phyloP scores from a whole-genome alignment of 2,329 filamentous ascomycete genomes.

The Beauveria medogensis region DNA sequence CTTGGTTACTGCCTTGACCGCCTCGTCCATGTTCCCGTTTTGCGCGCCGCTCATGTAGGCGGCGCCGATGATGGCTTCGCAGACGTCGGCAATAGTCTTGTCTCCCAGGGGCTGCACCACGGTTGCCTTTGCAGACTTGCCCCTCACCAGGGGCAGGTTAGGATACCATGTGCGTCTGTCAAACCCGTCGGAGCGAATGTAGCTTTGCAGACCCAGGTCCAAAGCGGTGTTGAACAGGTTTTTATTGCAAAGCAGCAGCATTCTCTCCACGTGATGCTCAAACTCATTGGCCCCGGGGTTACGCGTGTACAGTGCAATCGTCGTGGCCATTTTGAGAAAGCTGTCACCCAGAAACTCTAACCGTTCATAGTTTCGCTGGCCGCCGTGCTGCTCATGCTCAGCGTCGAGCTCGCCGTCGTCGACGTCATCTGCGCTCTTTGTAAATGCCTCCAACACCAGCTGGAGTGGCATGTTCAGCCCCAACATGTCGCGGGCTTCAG shows the following conservation, averaged over 20 bases:
- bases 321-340: constrained; percentile 93
- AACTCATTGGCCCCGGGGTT: constrained; percentile 75
- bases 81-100: constrained; percentile 91
- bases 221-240: constrained; percentile 76
- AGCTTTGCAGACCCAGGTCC: constrained; percentile 58
- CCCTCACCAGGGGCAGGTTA: constrained; percentile 62
- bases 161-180: constrained; percentile 86
- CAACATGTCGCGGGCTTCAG: constrained; percentile 64
- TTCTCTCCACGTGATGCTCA: constrained; percentile 81
- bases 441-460: constrained; percentile 79
- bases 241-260: constrained; percentile 84
- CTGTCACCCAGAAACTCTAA: constrained; percentile 90
- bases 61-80: constrained; percentile 87
- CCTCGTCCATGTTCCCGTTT: constrained; percentile 43
- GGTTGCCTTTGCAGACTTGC: constrained; percentile 48
- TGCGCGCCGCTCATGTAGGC: constrained; percentile 48
- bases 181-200: constrained; percentile 76
- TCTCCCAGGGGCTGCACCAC: constrained; percentile 64
- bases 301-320: constrained; percentile 73
- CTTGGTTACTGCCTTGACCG: constrained; percentile 55
- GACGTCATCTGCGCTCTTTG: constrained; percentile 82
- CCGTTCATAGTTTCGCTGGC: constrained; percentile 74
- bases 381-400: constrained; percentile 78
- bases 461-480: constrained; percentile 55
- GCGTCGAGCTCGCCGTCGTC: constrained; percentile 66